Evolutionary conservation across 176 grass and related monocot genomes (phyloP), one percentile per base, ranked within the genome.

Genomic region (Oryza longistaminata): DNA sequence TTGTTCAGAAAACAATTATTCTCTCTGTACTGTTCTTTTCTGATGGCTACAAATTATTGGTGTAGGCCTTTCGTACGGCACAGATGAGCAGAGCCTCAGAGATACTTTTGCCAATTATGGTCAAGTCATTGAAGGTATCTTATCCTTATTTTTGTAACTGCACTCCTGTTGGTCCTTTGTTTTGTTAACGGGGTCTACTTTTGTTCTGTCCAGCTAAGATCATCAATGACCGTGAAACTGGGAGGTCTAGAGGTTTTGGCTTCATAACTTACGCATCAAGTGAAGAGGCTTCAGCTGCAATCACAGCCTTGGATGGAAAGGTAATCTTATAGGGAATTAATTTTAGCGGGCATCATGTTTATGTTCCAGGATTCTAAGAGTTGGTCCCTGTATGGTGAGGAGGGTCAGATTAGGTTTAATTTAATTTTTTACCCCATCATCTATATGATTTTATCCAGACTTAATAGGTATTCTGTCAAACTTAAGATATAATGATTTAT

Each of bases 161-260:
- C 33, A 19, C 68, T 6, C 29, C 4, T 64, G 7, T 49, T 82
- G 34, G 10, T 64, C 43, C 0, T 67, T 66, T 39, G 1, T 9
- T 84, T 77, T 53, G 33, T 5, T 87, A 16, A 72, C 16, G 5
- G 22, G 3, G 13, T 70, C 12, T 85, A 27, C 9, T 73, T 86
- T 73, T 65, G 58, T 76, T 67, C 14, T 77, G 13, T 82, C 14
- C 93, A 99, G 97, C 97, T 85, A 93, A 76, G 75, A 83, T 99
- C 70, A 99, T 99, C 49, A 17, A 76, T 5, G 97, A 99, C 61
- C 87, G 92, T 19, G 91, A 96, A 3, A 88, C 93, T 77, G 97
- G 93, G 43, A 94, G 93, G 79, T 99, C 97, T 29, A 94, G 97
- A 86, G 97, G 97, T 58, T 99, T 99, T 91, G 97, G 97, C 29